Conservation (phyloP, 2,329 filamentous ascomycete genomes). For the Grosmannia penicillata region DNA sequence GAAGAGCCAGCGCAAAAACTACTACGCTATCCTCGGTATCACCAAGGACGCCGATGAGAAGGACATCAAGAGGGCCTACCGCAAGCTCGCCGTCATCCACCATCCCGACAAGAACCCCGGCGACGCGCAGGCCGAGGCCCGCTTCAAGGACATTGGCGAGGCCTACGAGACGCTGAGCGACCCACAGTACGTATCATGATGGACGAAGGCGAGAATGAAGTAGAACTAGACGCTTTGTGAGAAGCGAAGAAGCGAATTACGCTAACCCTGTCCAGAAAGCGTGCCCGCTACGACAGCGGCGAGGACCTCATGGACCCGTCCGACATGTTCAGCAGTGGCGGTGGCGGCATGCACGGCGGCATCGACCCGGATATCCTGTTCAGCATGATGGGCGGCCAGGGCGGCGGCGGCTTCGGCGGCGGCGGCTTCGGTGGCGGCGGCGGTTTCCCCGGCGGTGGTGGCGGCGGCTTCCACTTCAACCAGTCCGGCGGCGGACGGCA, state of each 20-base stretch:
- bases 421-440: conserved; percentile 31
- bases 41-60: conserved; percentile 71
- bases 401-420: conserved; percentile 37
- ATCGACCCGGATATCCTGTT: conserved; percentile 69
- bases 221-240: no score
- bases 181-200: conserved; percentile 63
- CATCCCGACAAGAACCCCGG: conserved; percentile 97
- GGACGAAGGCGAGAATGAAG: no score
- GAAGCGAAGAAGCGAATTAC: no score
- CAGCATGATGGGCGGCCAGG: conserved; percentile 64
- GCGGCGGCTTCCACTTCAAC: conserved; percentile 42
- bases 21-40: conserved; percentile 92
- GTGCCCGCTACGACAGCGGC: conserved; percentile 79
- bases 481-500: conserved; percentile 20
- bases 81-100: conserved; percentile 83
- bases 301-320: conserved; percentile 79
- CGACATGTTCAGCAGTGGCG: conserved; percentile 66
- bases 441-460: conserved; percentile 26
- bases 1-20: conserved; percentile 95
- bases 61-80: conserved; percentile 93
- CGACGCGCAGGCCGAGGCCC: conserved; percentile 67
- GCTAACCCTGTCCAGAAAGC: conserved; percentile 51
- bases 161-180: conserved; percentile 94
- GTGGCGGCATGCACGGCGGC: conserved; percentile 46
- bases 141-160: conserved; percentile 97